Evolutionary conservation across 148 eudicot genomes (phyloP).

Genomic region (Oxyria digyna): DNA sequence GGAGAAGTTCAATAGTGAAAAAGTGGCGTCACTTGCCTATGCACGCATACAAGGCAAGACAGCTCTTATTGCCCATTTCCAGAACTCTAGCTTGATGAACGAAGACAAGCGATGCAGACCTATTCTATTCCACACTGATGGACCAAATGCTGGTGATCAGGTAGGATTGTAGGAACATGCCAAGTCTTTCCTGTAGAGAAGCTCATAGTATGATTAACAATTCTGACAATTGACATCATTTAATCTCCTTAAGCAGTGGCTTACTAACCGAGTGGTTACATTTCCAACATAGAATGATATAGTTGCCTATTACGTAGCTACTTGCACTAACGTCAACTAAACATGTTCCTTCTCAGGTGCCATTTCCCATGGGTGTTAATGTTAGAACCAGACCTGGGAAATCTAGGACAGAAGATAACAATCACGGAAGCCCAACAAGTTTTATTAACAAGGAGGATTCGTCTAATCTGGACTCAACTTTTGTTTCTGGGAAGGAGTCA

Average conservation of each 20-base stretch:
- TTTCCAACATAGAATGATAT: not conserved
- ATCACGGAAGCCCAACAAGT: conserved; percentile 26
- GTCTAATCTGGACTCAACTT: conserved; percentile 38
- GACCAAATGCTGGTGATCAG: conserved; percentile 91
- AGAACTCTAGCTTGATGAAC: conserved; percentile 97
- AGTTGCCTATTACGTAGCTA: not conserved
- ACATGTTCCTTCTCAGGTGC: conserved; percentile 35
- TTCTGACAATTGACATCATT: not conserved
- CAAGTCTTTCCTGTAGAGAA: not conserved
- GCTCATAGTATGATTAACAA: not conserved
- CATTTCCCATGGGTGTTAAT: conserved; percentile 74
- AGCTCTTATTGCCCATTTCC: conserved; percentile 84
- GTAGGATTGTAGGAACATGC: conserved; percentile 25
- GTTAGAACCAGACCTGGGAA: conserved; percentile 43
- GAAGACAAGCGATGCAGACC: conserved; percentile 95
- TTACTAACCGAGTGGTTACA: too few relatives aligned
- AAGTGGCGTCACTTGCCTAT: conserved; percentile 80
- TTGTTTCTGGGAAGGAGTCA: conserved; percentile 43
- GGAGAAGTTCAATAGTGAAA: conserved; percentile 93
- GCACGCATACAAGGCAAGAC: conserved; percentile 85
- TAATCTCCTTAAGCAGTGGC: not conserved
- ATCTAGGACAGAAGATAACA: conserved; percentile 42
- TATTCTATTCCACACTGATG: conserved; percentile 75
- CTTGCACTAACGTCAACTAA: not conserved
- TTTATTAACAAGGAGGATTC: conserved; percentile 34